A percentile compares a stretch with the other conserved stretches of the same genome.
phyloP scores from a whole-genome alignment of 441 rosid species.

The Pelargonium cotyledonis region DNA sequence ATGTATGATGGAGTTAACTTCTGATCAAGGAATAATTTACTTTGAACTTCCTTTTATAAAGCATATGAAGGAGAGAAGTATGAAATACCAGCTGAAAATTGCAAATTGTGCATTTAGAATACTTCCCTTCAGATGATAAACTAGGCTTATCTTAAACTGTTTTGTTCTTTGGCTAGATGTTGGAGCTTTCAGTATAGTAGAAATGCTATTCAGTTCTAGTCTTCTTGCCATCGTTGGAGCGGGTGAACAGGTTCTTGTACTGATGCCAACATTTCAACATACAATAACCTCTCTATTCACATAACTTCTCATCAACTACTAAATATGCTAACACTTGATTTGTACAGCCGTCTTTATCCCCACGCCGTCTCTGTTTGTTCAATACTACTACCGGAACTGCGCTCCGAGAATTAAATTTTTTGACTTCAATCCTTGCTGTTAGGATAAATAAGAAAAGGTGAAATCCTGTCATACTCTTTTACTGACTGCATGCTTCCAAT shows the following conservation, averaged over 20 bases:
- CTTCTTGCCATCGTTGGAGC: conserved; percentile 91
- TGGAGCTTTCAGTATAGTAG: conserved; percentile 68
- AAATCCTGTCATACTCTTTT: neutral
- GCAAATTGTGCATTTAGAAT: neutral
- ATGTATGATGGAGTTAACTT: too few species aligned
- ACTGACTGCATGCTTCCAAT: neutral
- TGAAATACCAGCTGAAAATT: neutral
- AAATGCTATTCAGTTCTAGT: conserved; percentile 74
- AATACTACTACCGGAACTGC: conserved; percentile 57
- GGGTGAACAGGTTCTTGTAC: conserved; percentile 68
- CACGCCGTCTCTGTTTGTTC: conserved; percentile 77
- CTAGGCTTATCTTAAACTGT: conserved; percentile 5
- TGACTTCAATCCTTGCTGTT: conserved; percentile 73
- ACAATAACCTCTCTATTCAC: neutral
- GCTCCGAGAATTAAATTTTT: conserved; percentile 63
- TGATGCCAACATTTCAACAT: neutral
- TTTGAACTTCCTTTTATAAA: neutral
- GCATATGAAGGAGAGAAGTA: neutral
- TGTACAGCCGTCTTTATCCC: conserved; percentile 71
- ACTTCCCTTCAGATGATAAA: neutral
- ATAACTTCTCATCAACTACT: conserved; percentile 3
- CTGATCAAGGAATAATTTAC: too few species aligned
- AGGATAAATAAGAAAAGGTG: conserved; percentile 73
- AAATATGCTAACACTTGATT: conserved; percentile 14
- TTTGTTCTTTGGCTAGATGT: conserved; percentile 33